These are phyloP conservation scores for Ceratocystis diversiconidia DNA, from an alignment of 2,329 filamentous ascomycete genomes.

Conservation along the genomic window DNA sequence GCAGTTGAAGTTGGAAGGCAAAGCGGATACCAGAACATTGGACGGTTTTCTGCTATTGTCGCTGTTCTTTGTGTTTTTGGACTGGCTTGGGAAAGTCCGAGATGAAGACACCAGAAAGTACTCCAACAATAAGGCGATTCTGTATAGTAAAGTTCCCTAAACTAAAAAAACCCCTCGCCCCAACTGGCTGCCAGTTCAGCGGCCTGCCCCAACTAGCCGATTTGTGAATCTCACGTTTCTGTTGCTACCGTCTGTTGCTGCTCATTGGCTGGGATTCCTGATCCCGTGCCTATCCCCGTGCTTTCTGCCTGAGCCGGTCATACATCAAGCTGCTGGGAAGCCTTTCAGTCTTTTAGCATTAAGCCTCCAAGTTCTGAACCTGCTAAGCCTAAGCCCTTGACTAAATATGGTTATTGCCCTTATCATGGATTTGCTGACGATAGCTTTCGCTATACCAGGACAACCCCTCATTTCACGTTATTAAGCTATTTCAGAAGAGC, in stretches of 20 bases:
- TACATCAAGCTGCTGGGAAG: neutral
- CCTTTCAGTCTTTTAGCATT: no score
- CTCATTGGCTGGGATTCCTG: neutral
- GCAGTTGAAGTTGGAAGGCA: neutral
- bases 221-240: no score
- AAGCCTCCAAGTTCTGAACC: no score
- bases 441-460: neutral
- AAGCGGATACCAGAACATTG: neutral
- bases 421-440: constrained; percentile 4
- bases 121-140: no score
- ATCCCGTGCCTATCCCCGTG: neutral
- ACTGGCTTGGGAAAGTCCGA: neutral
- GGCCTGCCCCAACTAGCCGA: no score
- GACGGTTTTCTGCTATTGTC: neutral
- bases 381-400: no score
- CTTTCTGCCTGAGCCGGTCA: neutral
- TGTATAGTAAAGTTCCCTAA: no score
- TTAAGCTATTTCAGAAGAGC: neutral
- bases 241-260: neutral
- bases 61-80: neutral
- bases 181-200: no score
- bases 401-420: neutral
- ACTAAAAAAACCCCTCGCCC: no score
- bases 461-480: constrained; percentile 1
- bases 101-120: no score